Base-by-base conservation (phyloP, 768 basidiomycete genomes). In the Holtermanniella nyarrowii region DNA sequence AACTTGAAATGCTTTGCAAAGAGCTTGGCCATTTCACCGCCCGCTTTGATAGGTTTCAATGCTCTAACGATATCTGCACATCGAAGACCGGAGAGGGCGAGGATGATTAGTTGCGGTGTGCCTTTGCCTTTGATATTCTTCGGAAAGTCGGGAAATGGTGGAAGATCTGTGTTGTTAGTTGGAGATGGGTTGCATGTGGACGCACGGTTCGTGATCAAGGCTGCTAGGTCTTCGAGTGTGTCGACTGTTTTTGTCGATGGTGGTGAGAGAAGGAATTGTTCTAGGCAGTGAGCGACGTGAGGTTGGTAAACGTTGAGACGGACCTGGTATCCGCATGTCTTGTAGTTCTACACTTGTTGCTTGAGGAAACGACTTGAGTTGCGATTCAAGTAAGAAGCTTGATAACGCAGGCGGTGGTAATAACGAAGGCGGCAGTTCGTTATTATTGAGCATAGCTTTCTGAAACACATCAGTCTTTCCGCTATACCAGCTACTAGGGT, bases 1-100 rank as follows among this genome's bases (percentile, higher is more conserved):
- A 91, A 75, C 73, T 91, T 95, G 74, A 93, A 82, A 68, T 97
- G 91, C 71, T 84, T 90, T 25, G 91, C 88, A 62, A 97, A 97
- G 23, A 99, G 79, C 70, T 96, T 96, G 20, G 86, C 90, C 26
- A 95, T 83, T 58, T 93, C 88, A 11, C 86, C 88, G 50, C 86
- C 83, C 66, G 64, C 61, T 42, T 88, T 90, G 21, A 68, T 52
- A n/a, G 56, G 56, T 49, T 68, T 71, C 18, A 74, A 57, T 1
- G 61, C 65, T 27, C 73, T 59, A 25, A 86, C 84, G 18, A 89
- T 79, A 70, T 96, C 88, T 46, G 82, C 83, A n/a, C 89, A 90
- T 46, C 93, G 80, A 27, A 96, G 76, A 3, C 93, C 93, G n/a
- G 90, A 87, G 23, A 83, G 81, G 14, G 88, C 79, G 42, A 97